Base-by-base conservation (phyloP, 768 basidiomycete genomes). In the Gyrodon lividus region DNA sequence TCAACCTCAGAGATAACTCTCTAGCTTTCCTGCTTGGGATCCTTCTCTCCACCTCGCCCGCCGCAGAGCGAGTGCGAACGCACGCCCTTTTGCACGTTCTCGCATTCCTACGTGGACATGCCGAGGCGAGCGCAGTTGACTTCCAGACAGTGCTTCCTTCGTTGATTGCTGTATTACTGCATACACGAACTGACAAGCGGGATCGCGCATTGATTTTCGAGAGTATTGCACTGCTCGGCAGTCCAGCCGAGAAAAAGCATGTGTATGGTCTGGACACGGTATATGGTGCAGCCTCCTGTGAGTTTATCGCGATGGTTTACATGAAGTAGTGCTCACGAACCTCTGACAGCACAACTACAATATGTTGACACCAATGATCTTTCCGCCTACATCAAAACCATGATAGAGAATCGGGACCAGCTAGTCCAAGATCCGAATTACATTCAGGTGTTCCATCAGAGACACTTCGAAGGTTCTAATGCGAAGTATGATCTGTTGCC, bases 21-120 rank as follows among this genome's bases (percentile, higher is more conserved):
- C 72, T 98, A 12, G 75, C 84, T 0, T 96, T 99, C 74, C 79
- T 99, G 10, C 81, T 87, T 0, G 86, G 89, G 0, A 62, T 88
- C n/a, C 55, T 70, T 22, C 91, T 88, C 79, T 73, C 73, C 3
- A 59, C 64, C 0, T 60, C 60, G 9, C 55, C 63, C 9, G 46
- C 61, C 13, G 55, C 62, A 9, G 61, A 68, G 19, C 57, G 70
- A 43, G 75, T 74, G 52, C 76, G 70, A 50, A 69, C 77, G 2
- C 75, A 83, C 2, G 84, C 92, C 0, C 72, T 98, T 8, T 72
- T 78, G 5, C 93, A 98, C 63, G 83, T 84, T 17, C 74, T 79
- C 2, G 90, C 92, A 0, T 95, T 95, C 68, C 67, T 98, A 12
- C 77, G 83, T 42, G 91, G 94, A 0, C 84, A 92, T 66, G 61